These are phyloP conservation scores for Aureobasidium melanogenum DNA, from an alignment of 2,329 filamentous ascomycete genomes.

Conservation along the genomic window DNA sequence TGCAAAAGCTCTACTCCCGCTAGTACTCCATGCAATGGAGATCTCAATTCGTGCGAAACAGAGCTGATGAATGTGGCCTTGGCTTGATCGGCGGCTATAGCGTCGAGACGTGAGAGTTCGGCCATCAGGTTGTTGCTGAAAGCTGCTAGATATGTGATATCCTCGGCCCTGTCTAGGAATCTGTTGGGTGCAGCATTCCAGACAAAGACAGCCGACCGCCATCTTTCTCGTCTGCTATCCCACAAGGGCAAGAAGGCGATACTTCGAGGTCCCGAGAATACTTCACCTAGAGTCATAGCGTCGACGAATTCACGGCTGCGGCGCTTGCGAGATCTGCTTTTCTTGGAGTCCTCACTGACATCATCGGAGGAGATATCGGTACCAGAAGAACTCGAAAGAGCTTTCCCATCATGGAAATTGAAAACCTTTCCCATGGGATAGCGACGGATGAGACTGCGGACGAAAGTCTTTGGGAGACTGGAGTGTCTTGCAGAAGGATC, in stretches of 20 bases:
- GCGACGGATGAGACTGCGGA: conserved; percentile 16
- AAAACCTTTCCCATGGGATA: conserved; percentile 22
- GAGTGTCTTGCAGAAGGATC: conserved; percentile 6
- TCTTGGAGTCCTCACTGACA: neutral
- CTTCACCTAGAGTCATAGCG: neutral
- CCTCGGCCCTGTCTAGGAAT: conserved; percentile 27
- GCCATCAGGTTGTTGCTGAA: conserved; percentile 32
- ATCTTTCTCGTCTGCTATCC: conserved; percentile 25
- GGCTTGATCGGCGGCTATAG: conserved; percentile 33
- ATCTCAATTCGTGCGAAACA: conserved; percentile 43
- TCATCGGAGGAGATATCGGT: neutral
- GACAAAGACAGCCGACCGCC: conserved; percentile 20
- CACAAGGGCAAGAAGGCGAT: conserved; percentile 45
- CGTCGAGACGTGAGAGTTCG: conserved; percentile 29
- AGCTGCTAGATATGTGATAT: conserved; percentile 29
- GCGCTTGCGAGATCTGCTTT: neutral
- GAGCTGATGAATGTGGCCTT: conserved; percentile 45
- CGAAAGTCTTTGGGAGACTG: conserved; percentile 9
- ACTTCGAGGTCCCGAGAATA: conserved; percentile 34
- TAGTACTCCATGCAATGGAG: conserved; percentile 39
- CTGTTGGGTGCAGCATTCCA: conserved; percentile 33
- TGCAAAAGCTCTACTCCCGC: conserved; percentile 43
- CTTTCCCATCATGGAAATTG: conserved; percentile 18
- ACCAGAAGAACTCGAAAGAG: conserved; percentile 17
- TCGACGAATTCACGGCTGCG: conserved; percentile 7